Base-by-base conservation (phyloP, 225 moss, liverwort and hornwort species). In the Straminergon stramineum region DNA sequence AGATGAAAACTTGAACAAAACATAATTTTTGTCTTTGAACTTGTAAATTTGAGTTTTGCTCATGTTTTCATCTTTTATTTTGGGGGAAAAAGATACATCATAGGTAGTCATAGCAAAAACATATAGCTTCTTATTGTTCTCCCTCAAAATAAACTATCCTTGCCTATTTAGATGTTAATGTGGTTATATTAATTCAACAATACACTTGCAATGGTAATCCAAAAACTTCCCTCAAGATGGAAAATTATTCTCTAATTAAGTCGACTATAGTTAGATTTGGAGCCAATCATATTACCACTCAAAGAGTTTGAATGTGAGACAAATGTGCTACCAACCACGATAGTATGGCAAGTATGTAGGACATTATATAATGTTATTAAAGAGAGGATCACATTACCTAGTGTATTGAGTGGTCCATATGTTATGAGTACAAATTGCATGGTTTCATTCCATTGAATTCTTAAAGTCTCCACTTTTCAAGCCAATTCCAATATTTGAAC, bases 21-120 rank as follows among this genome's bases (percentile, higher is more conserved):
- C 0, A 79, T 79, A 21, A 55, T 24, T 56, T 35, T n/a, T n/a
- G 4, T 56, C 24, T 0, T 26, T 3, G 57, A 56, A 79, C 0
- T 2, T 27, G 16, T 0, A 56, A 26, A 79, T 57, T 27, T 27
- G 2, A 57, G 0, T n/a, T n/a, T 34, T 79, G 5, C 5, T 57
- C 6, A 17, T 37, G 3, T 79, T 57, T 26, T n/a, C 0, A 7
- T n/a, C 9, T 79, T n/a, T n/a, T 0, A n/a, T 37, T 56, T 17
- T 7, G 0, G 1, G 2, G 1, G 11, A n/a, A 7, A 26, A 17
- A 11, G 2, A n/a, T 57, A 26, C 3, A n/a, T n/a, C 0, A 2
- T 11, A 26, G 1, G 11, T 79, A 26, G 4, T 57, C 17, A 57
- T 26, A 79, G 10, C 4, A 23, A 6, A 55, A 78, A 26, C 9